Percentiles rank a stretch among this genome's conserved stretches.
Evolutionary conservation across 768 basidiomycete species (phyloP).

Genomic region (Coprinellus aureogranulatus): DNA sequence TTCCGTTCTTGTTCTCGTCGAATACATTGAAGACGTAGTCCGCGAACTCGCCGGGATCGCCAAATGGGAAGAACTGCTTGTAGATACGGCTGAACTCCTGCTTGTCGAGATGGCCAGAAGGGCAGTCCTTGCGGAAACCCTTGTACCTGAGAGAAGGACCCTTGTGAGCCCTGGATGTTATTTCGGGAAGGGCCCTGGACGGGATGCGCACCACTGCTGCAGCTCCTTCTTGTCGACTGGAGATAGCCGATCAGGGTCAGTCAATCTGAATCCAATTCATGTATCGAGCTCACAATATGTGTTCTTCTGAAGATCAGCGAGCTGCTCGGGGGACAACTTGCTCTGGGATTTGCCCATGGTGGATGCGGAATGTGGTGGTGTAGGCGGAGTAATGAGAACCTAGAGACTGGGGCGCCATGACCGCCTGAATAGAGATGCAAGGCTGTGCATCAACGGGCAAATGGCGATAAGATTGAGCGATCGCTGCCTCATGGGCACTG

Average conservation of each 20-base stretch:
- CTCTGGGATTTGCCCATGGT: conserved; percentile 97
- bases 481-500: conserved; percentile 10
- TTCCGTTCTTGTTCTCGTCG: conserved; percentile 91
- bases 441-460: conserved; percentile 9
- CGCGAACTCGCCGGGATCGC: conserved; percentile 94
- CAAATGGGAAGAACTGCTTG: conserved; percentile 99
- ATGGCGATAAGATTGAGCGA: conserved; percentile 10
- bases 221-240: conserved; percentile 95
- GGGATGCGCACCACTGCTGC: conserved; percentile 80
- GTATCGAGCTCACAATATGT: conserved; percentile 77
- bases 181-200: conserved; percentile 5
- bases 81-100: conserved; percentile 95
- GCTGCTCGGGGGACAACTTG: conserved; percentile 91
- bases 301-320: conserved; percentile 93
- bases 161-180: conserved; percentile 9
- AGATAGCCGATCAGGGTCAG: not conserved
- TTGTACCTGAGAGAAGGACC: conserved; percentile 74
- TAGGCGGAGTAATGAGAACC: conserved; percentile 16
- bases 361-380: conserved; percentile 20
- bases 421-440: conserved; percentile 14
- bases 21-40: conserved; percentile 99
- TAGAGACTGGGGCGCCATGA: conserved; percentile 13
- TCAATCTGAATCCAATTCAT: not conserved
- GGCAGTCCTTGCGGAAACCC: conserved; percentile 98
- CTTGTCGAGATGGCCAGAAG: conserved; percentile 94